Base-by-base conservation (phyloP, 208 protist genomes). In the Tritrichomonas musculus region DNA sequence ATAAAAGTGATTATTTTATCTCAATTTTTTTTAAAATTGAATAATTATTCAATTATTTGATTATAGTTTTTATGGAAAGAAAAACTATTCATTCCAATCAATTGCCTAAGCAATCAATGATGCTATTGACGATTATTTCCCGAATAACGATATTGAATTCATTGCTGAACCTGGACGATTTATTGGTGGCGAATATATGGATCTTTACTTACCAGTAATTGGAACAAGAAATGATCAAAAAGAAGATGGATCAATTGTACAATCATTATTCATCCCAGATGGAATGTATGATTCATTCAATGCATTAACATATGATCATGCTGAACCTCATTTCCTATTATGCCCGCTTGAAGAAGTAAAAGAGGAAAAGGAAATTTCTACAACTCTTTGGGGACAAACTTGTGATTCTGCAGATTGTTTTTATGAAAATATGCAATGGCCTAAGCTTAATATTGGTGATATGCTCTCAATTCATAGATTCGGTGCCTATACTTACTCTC, bases 311-410 rank as follows among this genome's bases (percentile, higher is more conserved):
- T 82, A 82, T 36, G 73, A 82, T 30, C 73, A 82, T 30, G 73
- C 73, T 36, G 73, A 82, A 30, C 73, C 73, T 47, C 73, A 82
- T 44, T 82, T 82, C 73, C n/a, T n/a, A n/a, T n/a, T n/a, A n/a
- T n/a, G n/a, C n/a, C n/a, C n/a, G n/a, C n/a, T n/a, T n/a, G n/a
- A n/a, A n/a, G 73, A 82, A n/a, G 50, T 82, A 3, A 20, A 82
- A 33, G 25, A 14, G 25, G 41, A 82, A 82, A 36, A 36, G 47
- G 73, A 50, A 53, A 25, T 82, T 20, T 36, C 73, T 53, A 82
- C 73, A 50, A 82, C 73, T 53, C n/a, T 82, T 36, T 82, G 73
- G 73, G 73, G 73, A 3, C 73, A 82, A 44, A 82, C 73, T 25
- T 82, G 73, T 41, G 73, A 82, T 36, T 82, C 73, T 11, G 73